Percentiles rank a stretch among this genome's conserved stretches.
Evolutionary conservation across 202 grass and related monocot species (phyloP).

Genomic region (Carex arenaria): DNA sequence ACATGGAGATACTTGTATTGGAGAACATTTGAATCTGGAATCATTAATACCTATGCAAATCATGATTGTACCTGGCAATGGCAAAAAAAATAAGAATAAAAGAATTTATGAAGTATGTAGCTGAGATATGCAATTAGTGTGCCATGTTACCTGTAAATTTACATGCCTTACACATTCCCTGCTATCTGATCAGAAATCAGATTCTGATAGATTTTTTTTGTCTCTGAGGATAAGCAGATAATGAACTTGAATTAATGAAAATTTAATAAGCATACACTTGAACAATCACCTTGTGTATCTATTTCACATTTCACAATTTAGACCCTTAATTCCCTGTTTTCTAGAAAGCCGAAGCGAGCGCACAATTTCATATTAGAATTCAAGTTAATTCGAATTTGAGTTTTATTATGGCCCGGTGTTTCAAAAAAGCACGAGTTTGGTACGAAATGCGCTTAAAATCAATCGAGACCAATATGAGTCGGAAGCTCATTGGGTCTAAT

Average conservation of each 20-base stretch:
- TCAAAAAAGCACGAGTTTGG: not conserved
- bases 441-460: not conserved
- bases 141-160: not conserved
- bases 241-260: not conserved
- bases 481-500: too few species aligned
- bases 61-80: not conserved
- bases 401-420: too few species aligned
- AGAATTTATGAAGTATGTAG: not conserved
- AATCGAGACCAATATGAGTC: too few species aligned
- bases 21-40: not conserved
- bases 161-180: not conserved
- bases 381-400: not conserved
- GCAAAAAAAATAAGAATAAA: not conserved
- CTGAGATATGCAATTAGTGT: not conserved
- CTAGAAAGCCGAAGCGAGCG: too few species aligned
- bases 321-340: too few species aligned
- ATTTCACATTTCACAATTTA: not conserved
- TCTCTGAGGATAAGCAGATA: not conserved
- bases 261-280: not conserved
- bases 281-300: not conserved
- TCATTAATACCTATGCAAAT: not conserved
- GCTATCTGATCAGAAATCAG: not conserved
- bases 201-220: not conserved
- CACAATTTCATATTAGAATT: not conserved
- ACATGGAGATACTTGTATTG: not conserved